Evolutionary conservation across 1,139 yeast species (phyloP), one percentile per base, ranked within the genome.

Genomic region (Candida buenavistaensis): DNA sequence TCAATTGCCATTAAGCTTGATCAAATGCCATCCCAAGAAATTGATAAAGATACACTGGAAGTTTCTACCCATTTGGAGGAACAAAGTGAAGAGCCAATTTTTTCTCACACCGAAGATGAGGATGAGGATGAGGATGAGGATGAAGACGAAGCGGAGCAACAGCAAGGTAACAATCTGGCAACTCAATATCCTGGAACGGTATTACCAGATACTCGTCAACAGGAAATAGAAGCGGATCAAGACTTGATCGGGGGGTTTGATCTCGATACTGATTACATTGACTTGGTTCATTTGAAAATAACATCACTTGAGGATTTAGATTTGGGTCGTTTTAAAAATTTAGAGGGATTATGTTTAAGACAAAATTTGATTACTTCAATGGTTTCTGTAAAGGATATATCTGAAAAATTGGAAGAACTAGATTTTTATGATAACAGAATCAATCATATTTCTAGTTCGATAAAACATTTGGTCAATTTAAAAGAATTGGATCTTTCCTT

Each of bases 351-450:
- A 21, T 84, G 92, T 43, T 70, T 94, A 43, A 77, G 99, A 50
- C 96, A 90, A 54, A 94, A 94, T 57, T 64, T 88, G 42, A 67
- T 94, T 29, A 80, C 86, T 22, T 77, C 85, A 13, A 72, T 90
- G 32, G 76, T 80, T 30, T 94, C 80, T 10, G 68, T 89, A 10
- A 87, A 82, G 43, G 76, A 70, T 2, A 55, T 90, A 14, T 68
- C 72, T 1, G 78, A 71, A 1, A 68, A 68, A 0, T 50, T 92
- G 48, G 86, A 78, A 46, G 95, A 89, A 46, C 64, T 94, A 44
- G 98, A 92, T 56, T 69, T 90, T 23, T 94, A 94, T 55, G 98
- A 94, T 59, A 94, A 94, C 61, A 68, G 96, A 47, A 84, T 94
- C 47, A 80, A 83, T 44, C 97, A 90, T 54, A 87, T 92, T 36